Evolutionary conservation across 345 rosid species (phyloP).

Genomic region (Lepidium africanum): DNA sequence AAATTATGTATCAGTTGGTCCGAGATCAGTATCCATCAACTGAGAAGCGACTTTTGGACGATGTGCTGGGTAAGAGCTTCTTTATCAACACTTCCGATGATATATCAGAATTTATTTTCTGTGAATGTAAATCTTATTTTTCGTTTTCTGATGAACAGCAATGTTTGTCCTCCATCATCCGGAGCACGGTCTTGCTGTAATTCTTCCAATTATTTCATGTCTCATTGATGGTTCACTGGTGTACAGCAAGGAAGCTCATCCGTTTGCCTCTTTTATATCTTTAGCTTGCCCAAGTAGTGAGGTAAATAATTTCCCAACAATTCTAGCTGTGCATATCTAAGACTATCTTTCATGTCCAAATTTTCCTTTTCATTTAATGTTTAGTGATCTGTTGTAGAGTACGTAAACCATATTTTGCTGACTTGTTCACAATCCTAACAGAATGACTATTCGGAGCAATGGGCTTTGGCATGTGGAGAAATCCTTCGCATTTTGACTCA

Average conservation of each 20-base stretch:
- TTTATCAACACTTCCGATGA: background rate
- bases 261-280: slow-evolving; percentile 92
- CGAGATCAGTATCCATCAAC: slow-evolving; percentile 77
- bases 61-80: slow-evolving; percentile 67
- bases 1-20: slow-evolving; percentile 50
- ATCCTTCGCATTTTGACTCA: slow-evolving; percentile 91
- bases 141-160: slow-evolving; percentile 47
- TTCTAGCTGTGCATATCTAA: background rate
- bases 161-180: slow-evolving; percentile 96
- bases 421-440: slow-evolving; percentile 25
- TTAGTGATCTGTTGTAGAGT: background rate
- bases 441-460: slow-evolving; percentile 95
- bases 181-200: slow-evolving; percentile 92
- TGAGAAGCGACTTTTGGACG: slow-evolving; percentile 81
- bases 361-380: background rate
- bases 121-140: slow-evolving; percentile 11
- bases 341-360: background rate
- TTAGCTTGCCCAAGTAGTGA: slow-evolving; percentile 72
- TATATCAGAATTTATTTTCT: background rate
- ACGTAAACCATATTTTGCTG: background rate
- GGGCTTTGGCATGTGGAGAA: slow-evolving; percentile 98
- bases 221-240: slow-evolving; percentile 82
- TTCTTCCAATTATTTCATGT: slow-evolving; percentile 91
- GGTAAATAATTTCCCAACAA: slow-evolving; percentile 35
- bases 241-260: slow-evolving; percentile 66